Conservation (phyloP, 345 rosid species). For the Clausena lansium region DNA sequence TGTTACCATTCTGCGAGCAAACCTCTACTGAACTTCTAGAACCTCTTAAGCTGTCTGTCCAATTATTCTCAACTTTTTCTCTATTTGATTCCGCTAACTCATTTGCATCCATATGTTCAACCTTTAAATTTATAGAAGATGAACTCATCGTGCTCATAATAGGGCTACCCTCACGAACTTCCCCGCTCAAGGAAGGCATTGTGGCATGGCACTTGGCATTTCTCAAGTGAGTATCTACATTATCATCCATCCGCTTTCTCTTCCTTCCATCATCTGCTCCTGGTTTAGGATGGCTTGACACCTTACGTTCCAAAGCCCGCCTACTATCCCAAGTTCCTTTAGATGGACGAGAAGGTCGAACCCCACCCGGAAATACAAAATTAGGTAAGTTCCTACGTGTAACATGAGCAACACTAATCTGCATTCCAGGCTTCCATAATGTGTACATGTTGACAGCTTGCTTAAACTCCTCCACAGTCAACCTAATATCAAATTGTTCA, state of each 20-base stretch:
- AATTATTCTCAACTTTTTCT: conserved; percentile 29
- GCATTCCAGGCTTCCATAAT: conserved; percentile 78
- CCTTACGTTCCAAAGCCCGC: conserved; percentile 48
- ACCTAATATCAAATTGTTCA: conserved; percentile 81
- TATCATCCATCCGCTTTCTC: conserved; percentile 58
- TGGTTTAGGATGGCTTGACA: conserved; percentile 31
- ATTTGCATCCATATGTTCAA: conserved; percentile 21
- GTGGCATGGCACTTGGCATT: conserved; percentile 29
- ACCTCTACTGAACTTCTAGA: conserved; percentile 14
- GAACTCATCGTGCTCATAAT: conserved; percentile 41
- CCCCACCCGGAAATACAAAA: conserved; percentile 86
- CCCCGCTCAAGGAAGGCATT: conserved; percentile 34
- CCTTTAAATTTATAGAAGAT: conserved; percentile 28
- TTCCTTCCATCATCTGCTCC: conserved; percentile 62
- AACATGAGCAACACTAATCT: conserved; percentile 72
- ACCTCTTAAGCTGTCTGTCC: conserved; percentile 13
- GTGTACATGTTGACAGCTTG: conserved; percentile 57
- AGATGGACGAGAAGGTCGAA: conserved; percentile 64
- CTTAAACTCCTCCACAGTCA: conserved; percentile 89
- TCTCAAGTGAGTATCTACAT: conserved; percentile 33
- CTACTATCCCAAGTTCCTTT: conserved; percentile 73
- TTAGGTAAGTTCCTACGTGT: conserved; percentile 66
- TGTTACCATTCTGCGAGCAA: conserved; percentile 26
- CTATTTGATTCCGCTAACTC: conserved; percentile 23
- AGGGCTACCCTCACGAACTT: conserved; percentile 46